These are phyloP conservation scores for Cercospora berteroae DNA, from an alignment of 2,329 filamentous ascomycete species.

Conservation along the genomic window DNA sequence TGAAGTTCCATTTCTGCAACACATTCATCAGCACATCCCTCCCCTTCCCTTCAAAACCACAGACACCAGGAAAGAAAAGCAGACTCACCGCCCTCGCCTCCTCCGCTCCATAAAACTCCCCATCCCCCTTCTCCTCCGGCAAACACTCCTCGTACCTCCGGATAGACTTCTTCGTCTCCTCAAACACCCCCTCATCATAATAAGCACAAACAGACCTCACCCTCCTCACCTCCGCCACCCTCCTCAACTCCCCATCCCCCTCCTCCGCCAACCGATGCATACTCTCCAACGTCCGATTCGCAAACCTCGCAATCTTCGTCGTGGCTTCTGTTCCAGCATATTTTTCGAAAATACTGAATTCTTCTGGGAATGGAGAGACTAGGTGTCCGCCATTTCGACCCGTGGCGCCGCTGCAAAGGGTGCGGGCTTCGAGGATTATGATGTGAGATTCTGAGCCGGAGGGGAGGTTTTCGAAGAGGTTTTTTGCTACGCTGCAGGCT, in stretches of 20 bases:
- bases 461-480: slow-evolving; percentile 12
- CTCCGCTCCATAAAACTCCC: slow-evolving; percentile 11
- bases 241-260: slow-evolving; percentile 14
- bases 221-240: slow-evolving; percentile 18
- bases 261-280: slow-evolving; percentile 17
- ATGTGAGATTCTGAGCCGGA: slow-evolving; percentile 10
- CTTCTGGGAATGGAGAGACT: slow-evolving; percentile 21
- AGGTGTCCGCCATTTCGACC: slow-evolving; percentile 26
- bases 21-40: background rate
- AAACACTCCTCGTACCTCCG: slow-evolving; percentile 23
- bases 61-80: background rate
- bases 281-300: slow-evolving; percentile 19
- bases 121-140: slow-evolving; percentile 17
- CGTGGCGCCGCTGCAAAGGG: slow-evolving; percentile 21
- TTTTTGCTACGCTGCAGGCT: slow-evolving; percentile 23
- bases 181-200: slow-evolving; percentile 16
- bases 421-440: slow-evolving; percentile 22
- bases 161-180: slow-evolving; percentile 14
- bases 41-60: background rate
- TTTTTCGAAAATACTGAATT: slow-evolving; percentile 18
- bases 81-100: slow-evolving; percentile 18
- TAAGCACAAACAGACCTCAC: slow-evolving; percentile 20
- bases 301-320: slow-evolving; percentile 21
- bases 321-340: slow-evolving; percentile 18
- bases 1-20: slow-evolving; percentile 22